Evolutionary conservation across 371 early-diverging fungal species (phyloP).

Genomic region (Quaeritorhiza haematococci): DNA sequence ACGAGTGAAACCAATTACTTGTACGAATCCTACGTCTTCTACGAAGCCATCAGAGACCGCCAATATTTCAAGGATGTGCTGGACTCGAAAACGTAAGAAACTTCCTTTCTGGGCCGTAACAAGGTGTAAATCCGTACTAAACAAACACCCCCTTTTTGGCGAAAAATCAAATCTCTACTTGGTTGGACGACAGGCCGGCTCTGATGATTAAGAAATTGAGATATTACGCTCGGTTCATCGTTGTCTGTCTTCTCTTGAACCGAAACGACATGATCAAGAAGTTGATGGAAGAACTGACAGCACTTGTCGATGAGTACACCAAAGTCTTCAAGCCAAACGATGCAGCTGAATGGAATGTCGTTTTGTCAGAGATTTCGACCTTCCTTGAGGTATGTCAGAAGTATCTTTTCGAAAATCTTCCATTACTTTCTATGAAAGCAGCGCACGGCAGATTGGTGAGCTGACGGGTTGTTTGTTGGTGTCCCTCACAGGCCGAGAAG

Average conservation of each 20-base stretch:
- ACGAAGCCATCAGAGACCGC: conserved; percentile 91
- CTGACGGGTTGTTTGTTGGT: too few species aligned
- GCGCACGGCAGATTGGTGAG: too few species aligned
- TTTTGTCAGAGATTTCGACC: conserved; percentile 80
- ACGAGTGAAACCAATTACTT: conserved; percentile 94
- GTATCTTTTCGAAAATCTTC: too few species aligned
- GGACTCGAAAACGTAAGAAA: conserved; percentile 63
- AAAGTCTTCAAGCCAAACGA: conserved; percentile 81
- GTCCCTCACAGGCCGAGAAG: conserved; percentile 70
- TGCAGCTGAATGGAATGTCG: conserved; percentile 87
- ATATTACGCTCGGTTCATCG: conserved; percentile 93
- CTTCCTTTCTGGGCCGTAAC: background rate
- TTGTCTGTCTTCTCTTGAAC: conserved; percentile 88
- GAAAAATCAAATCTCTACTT: too few species aligned
- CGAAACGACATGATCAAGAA: conserved; percentile 68
- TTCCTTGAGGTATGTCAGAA: conserved; percentile 66
- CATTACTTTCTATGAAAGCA: too few species aligned
- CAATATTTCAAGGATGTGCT: conserved; percentile 89
- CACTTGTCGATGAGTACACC: conserved; percentile 82
- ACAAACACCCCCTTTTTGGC: background rate
- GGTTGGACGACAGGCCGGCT: conserved; percentile 62
- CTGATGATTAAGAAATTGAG: conserved; percentile 93
- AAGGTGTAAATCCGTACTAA: background rate
- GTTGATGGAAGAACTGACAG: conserved; percentile 74
- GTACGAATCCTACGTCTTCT: conserved; percentile 89